Percentiles rank a stretch among this genome's conserved stretches.
Conservation (phyloP, 306 rosid genomes). For the Neltuma alba region DNA sequence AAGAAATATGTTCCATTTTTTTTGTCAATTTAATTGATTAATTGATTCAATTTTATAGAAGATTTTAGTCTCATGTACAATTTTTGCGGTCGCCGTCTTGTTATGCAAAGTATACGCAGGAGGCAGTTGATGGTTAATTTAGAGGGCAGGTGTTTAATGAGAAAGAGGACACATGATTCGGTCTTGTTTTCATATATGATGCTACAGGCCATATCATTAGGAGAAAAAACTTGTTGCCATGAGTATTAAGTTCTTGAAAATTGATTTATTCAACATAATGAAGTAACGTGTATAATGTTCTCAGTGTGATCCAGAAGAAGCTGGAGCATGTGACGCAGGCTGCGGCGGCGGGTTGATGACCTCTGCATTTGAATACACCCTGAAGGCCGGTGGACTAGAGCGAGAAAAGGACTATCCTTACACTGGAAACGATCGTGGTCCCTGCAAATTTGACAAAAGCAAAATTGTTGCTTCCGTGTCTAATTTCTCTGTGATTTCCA, state of each 20-base stretch:
- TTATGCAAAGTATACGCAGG: background rate
- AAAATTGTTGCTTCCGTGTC: conserved; percentile 67
- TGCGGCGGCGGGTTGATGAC: conserved; percentile 94
- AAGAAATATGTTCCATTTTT: background rate
- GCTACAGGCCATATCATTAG: background rate
- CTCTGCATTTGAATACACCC: conserved; percentile 79
- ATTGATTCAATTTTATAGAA: background rate
- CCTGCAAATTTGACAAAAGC: conserved; percentile 86
- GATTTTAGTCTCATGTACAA: background rate
- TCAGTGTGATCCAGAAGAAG: conserved; percentile 93
- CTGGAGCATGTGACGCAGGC: conserved; percentile 79
- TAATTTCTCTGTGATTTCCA: conserved; percentile 83
- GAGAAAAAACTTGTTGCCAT: background rate
- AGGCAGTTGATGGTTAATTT: background rate
- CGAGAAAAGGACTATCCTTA: conserved; percentile 84
- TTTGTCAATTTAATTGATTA: background rate
- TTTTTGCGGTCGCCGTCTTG: background rate
- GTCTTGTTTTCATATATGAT: background rate
- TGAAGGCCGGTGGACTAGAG: conserved; percentile 81
- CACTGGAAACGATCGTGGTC: conserved; percentile 72
- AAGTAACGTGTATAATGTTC: conserved; percentile 26
- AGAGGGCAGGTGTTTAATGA: background rate
- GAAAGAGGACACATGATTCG: background rate
- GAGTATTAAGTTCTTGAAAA: background rate
- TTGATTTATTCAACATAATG: background rate